Base-by-base conservation (phyloP, 2,329 filamentous ascomycete species). In the Fusarium napiforme region DNA sequence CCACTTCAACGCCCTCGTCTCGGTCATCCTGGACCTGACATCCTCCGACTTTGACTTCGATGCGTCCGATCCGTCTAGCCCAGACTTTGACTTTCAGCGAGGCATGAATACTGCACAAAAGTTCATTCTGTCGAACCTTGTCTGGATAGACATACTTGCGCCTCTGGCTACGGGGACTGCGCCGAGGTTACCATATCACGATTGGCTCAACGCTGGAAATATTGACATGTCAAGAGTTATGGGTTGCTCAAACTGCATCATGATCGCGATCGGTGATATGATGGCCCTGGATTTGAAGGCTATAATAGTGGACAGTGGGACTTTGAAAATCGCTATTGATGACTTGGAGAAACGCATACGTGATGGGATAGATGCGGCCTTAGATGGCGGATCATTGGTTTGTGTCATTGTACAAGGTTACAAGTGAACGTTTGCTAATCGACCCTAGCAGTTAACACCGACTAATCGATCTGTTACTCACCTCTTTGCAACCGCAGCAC, bases 91-190 rank as follows among this genome's bases (percentile, higher is more conserved):
- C 39, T 66, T 62, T 16, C 30, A 62, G 2, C 36, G 62, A 14
- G 73, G 72, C 9, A 70, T 77, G 46, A 65, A 74, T 15, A 72
- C 43, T 9, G 75, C 73, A 0, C 61, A 75, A 57, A 71, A 40
- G 16, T 78, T 78, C 34, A 47, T 73, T 2, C 47, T 78, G 1
- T 56, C 62, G 1, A 73, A 72, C 4, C 49, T 78, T 7, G 36
- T 78, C 9, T 78, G 76, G 76, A 67, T 78, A 3, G 75, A 78
- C 3, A 45, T 78, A 6, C 36, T 76, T 0, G 66, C 73, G 0
- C 73, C 71, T 4, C 52, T 72, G 0, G 65, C 76, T 2, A 76
- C 64, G 0, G 68, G 66, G 3, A 53, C 45, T 2, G 23, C 63
- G 3, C 76, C 75, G 0, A 56, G 53, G 2, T 21, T 73, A 18